Conservation (phyloP, 371 early-diverging fungal genomes). For the Mucor velutinosus region DNA sequence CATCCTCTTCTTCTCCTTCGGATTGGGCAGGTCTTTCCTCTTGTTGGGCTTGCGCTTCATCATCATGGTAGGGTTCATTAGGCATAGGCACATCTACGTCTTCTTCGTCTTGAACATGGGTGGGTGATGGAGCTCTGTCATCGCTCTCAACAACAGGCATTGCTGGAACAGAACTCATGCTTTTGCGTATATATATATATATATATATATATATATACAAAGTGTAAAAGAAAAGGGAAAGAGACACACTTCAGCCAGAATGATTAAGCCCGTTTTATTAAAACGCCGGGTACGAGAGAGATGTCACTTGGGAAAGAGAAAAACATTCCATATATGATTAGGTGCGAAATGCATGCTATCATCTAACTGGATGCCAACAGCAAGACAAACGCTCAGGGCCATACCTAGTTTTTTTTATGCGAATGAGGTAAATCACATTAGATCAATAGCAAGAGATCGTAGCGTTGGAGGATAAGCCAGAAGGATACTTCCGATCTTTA, state of each 20-base stretch:
- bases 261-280: neutral
- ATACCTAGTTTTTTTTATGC: neutral
- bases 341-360: neutral
- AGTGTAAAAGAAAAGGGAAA: neutral
- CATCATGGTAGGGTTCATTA: conserved; percentile 25
- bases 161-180: conserved; percentile 7
- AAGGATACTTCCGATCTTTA: no score
- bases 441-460: neutral
- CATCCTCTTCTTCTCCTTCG: conserved; percentile 10
- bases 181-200: no score
- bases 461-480: no score
- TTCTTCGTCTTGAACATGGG: neutral
- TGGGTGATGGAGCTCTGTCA: neutral
- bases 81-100: conserved; percentile 17
- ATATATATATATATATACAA: neutral
- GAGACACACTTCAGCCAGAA: neutral
- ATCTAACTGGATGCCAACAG: neutral
- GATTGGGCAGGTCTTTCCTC: conserved; percentile 16
- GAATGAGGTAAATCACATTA: neutral
- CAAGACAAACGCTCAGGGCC: neutral
- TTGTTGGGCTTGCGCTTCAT: conserved; percentile 13
- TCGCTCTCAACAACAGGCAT: neutral
- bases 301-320: neutral
- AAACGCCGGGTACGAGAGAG: neutral
- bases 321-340: neutral